Percentiles rank a stretch among this genome's conserved stretches.
Conservation (phyloP, 2,329 filamentous ascomycete genomes). For the Whalleya microplaca region DNA sequence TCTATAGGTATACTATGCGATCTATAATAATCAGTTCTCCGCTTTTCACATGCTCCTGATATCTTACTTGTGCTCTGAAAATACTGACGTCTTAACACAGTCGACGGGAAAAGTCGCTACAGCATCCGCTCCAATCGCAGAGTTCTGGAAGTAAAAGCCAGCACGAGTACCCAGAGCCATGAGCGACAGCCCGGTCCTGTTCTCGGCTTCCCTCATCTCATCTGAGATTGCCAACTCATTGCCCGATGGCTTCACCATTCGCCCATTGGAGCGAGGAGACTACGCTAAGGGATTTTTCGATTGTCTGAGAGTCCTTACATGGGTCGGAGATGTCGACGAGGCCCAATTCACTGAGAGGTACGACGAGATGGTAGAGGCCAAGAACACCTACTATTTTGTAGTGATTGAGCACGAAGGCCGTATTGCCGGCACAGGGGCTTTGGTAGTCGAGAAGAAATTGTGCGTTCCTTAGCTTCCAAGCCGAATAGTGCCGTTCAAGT, state of each 20-base stretch:
- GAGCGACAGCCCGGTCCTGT: conserved; percentile 52
- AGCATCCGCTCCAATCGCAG: no score
- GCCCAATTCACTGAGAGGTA: conserved; percentile 54
- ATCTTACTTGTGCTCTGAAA: no score
- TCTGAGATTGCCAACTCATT: conserved; percentile 62
- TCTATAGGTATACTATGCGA: no score
- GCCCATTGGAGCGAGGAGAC: conserved; percentile 70
- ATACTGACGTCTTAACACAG: no score
- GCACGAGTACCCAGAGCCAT: conserved; percentile 1
- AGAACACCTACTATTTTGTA: conserved; percentile 68
- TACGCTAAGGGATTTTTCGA: conserved; percentile 74
- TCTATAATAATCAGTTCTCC: no score
- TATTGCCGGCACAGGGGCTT: conserved; percentile 74
- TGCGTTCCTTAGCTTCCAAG: conserved; percentile 40
- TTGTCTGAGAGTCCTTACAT: conserved; percentile 75
- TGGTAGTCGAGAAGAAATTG: conserved; percentile 83
- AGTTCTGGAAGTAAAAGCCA: no score
- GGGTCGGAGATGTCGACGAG: conserved; percentile 72
- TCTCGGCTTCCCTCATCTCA: conserved; percentile 68
- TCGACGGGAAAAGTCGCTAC: no score
- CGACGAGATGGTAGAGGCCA: conserved; percentile 55
- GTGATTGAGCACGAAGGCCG: conserved; percentile 66
- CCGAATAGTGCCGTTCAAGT: conserved; percentile 5
- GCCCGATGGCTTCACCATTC: conserved; percentile 71
- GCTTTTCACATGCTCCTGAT: no score